Evolutionary conservation across 441 rosid genomes (phyloP).

Genomic region (Iberis amara): DNA sequence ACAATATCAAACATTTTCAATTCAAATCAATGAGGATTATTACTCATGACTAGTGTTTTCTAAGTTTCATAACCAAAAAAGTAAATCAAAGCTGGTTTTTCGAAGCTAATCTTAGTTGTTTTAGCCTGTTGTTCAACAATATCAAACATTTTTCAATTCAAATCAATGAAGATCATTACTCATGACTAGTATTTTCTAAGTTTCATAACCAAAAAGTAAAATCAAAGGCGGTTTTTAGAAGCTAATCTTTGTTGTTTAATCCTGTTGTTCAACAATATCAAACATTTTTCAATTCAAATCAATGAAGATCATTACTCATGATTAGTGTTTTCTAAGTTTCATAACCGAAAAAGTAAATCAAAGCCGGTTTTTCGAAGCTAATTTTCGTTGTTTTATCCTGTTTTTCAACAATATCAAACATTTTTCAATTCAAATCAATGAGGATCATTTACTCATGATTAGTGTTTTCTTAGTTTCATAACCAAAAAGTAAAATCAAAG

Average conservation of each 20-base stretch:
- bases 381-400: conserved; percentile 39
- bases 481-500: conserved; percentile 17
- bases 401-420: conserved; percentile 20
- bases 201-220: no score
- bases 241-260: no score
- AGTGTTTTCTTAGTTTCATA: no score
- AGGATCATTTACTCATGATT: no score
- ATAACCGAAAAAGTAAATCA: conserved; percentile 15
- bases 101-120: no score
- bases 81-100: no score
- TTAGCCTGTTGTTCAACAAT: no score
- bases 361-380: conserved; percentile 33
- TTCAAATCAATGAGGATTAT: background rate
- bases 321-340: no score
- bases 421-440: no score
- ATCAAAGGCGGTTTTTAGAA: no score
- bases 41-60: no score
- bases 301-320: no score
- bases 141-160: background rate
- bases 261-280: background rate
- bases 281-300: background rate
- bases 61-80: background rate
- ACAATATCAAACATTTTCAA: conserved; percentile 8
- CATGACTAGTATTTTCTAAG: background rate
- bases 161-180: background rate